These are phyloP conservation scores for Bryum argenteum DNA, from an alignment of 225 moss, liverwort and hornwort species.

Conservation along the genomic window DNA sequence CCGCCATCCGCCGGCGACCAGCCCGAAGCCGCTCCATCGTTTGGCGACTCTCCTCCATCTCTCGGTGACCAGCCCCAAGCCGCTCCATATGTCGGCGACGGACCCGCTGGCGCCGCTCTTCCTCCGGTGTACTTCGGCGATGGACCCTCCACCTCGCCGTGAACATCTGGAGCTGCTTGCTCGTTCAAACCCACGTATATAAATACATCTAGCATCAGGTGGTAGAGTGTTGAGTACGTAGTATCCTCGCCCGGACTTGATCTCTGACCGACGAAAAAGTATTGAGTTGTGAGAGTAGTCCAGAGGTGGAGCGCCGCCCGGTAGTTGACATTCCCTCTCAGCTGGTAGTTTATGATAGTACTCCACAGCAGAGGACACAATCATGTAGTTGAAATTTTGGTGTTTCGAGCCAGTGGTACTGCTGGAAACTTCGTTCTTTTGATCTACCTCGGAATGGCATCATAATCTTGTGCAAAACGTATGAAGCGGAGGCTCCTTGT, in stretches of 20 bases:
- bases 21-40: constrained; percentile 10
- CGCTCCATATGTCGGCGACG: neutral
- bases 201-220: too few species aligned
- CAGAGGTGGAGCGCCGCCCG: constrained; percentile 7
- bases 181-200: too few species aligned
- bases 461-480: too few species aligned
- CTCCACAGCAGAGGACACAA: too few species aligned
- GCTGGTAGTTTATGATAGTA: neutral
- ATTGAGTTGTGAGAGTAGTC: constrained; percentile 7
- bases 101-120: constrained; percentile 13
- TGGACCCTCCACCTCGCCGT: too few species aligned
- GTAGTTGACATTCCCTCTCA: neutral
- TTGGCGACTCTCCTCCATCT: neutral
- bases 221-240: too few species aligned
- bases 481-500: too few species aligned
- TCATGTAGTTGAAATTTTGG: too few species aligned
- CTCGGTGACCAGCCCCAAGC: neutral
- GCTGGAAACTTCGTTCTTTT: too few species aligned
- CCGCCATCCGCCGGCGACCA: neutral
- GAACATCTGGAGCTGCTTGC: too few species aligned
- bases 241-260: neutral
- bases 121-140: neutral
- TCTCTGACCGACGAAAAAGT: neutral
- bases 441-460: too few species aligned
- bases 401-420: too few species aligned